Conservation (phyloP, 2,329 filamentous ascomycete species). For the Neodidymelliopsis sp. region DNA sequence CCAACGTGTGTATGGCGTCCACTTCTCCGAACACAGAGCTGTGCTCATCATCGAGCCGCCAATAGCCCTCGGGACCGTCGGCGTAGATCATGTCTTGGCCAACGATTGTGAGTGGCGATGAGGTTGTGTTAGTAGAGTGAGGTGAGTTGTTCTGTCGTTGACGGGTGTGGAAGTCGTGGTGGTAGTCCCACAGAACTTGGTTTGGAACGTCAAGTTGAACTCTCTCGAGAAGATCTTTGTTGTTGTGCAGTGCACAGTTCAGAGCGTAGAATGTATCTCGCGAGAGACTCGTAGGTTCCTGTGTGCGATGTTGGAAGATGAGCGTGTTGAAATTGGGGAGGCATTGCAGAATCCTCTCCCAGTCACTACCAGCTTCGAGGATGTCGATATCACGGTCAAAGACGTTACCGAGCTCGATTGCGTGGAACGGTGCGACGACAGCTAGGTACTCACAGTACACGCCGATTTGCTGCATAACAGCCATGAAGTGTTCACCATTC, state of each 20-base stretch:
- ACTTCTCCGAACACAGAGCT: not conserved
- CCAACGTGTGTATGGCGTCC: not conserved
- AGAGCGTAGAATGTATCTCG: conserved; percentile 17
- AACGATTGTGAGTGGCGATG: conserved; percentile 4
- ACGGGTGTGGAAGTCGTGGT: conserved; percentile 6
- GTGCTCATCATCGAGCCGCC: not conserved
- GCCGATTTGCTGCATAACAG: conserved; percentile 22
- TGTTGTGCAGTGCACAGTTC: conserved; percentile 9
- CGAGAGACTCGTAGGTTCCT: conserved; percentile 6
- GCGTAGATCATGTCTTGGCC: conserved; percentile 5
- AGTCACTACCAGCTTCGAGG: conserved; percentile 21
- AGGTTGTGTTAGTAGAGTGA: not conserved
- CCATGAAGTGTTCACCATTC: conserved; percentile 16
- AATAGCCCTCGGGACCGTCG: conserved; percentile 4
- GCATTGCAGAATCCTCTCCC: conserved; percentile 22
- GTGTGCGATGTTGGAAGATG: conserved; percentile 13
- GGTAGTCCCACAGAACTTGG: conserved; percentile 6
- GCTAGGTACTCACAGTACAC: conserved; percentile 22
- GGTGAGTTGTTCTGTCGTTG: not conserved
- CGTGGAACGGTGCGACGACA: conserved; percentile 21
- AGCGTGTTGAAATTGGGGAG: conserved; percentile 24
- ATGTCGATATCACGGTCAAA: conserved; percentile 16
- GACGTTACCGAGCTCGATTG: conserved; percentile 18
- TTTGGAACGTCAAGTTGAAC: conserved; percentile 3
- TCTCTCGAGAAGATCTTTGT: not conserved